Conservation (phyloP, 805 yeast genomes). For the Yamadazyma sp. region DNA sequence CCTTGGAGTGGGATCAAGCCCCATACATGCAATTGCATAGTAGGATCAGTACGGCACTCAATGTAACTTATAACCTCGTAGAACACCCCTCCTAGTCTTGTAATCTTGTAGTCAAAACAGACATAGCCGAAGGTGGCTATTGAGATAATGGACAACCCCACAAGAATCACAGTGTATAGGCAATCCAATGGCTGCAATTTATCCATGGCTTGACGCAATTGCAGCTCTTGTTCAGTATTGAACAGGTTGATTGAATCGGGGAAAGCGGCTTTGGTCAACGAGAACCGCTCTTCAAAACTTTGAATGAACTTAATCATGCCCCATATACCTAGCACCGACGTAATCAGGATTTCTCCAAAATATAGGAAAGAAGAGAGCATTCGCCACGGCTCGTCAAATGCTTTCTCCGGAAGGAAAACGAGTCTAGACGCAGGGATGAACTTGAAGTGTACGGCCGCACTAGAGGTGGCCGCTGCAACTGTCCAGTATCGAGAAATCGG, state of each 20-base stretch:
- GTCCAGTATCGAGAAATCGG: constrained; percentile 30
- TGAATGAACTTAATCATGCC: constrained; percentile 22
- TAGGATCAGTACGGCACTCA: constrained; percentile 29
- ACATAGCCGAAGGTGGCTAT: constrained; percentile 19
- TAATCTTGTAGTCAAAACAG: constrained; percentile 15
- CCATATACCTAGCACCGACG: constrained; percentile 7
- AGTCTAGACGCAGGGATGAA: constrained; percentile 21
- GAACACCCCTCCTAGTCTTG: constrained; percentile 26
- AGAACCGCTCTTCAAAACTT: constrained; percentile 26
- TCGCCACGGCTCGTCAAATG: constrained; percentile 39
- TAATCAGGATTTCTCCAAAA: constrained; percentile 22
- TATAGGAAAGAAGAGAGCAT: constrained; percentile 34
- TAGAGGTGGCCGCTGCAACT: constrained; percentile 21
- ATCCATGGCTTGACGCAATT: constrained; percentile 17
- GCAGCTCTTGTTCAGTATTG: constrained; percentile 17
- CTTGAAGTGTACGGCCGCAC: constrained; percentile 18
- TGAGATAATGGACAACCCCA: constrained; percentile 24
- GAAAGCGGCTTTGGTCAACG: constrained; percentile 19
- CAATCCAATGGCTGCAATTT: constrained; percentile 29
- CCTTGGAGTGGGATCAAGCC: constrained; percentile 13
- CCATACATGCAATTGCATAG: constrained; percentile 7
- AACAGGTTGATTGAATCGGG: constrained; percentile 22
- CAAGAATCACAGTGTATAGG: constrained; percentile 26
- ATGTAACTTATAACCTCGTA: constrained; percentile 28
- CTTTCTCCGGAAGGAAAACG: constrained; percentile 27